Evolutionary conservation across 257 asterid species (phyloP).

Genomic region (Verbena officinalis): DNA sequence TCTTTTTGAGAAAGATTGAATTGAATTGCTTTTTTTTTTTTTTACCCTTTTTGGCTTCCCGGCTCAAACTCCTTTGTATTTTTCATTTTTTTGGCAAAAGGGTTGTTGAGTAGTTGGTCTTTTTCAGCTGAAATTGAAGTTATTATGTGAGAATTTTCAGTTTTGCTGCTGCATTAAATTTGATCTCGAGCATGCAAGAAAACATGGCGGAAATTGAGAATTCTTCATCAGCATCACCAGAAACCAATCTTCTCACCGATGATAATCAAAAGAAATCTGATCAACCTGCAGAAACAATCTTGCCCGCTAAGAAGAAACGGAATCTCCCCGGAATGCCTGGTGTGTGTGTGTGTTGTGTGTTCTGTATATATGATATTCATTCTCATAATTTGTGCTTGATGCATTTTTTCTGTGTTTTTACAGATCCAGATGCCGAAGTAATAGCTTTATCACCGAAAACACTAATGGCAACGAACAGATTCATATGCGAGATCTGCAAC

Average conservation of each 20-base stretch:
- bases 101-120: neutral
- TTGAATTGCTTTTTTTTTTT: conserved; percentile 14
- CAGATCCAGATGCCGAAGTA: conserved; percentile 95
- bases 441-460: conserved; percentile 79
- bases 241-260: conserved; percentile 34
- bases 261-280: conserved; percentile 33
- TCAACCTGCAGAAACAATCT: conserved; percentile 19
- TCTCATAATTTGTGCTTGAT: too few species aligned
- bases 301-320: conserved; percentile 63
- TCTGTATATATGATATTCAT: too few species aligned
- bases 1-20: conserved; percentile 4
- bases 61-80: conserved; percentile 12
- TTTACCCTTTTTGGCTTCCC: conserved; percentile 1
- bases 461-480: conserved; percentile 76
- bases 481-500: conserved; percentile 91
- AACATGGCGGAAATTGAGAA: conserved; percentile 47
- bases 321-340: conserved; percentile 99
- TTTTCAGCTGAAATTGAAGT: conserved; percentile 20
- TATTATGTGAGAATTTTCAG: neutral
- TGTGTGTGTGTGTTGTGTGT: conserved; percentile 7
- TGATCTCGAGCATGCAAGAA: conserved; percentile 24
- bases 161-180: neutral
- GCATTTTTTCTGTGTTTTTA: neutral
- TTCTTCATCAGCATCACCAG: conserved; percentile 39
- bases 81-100: neutral